phyloP scores from a whole-genome alignment of 2,329 filamentous ascomycete species.

The Ampelomyces quisqualis region DNA sequence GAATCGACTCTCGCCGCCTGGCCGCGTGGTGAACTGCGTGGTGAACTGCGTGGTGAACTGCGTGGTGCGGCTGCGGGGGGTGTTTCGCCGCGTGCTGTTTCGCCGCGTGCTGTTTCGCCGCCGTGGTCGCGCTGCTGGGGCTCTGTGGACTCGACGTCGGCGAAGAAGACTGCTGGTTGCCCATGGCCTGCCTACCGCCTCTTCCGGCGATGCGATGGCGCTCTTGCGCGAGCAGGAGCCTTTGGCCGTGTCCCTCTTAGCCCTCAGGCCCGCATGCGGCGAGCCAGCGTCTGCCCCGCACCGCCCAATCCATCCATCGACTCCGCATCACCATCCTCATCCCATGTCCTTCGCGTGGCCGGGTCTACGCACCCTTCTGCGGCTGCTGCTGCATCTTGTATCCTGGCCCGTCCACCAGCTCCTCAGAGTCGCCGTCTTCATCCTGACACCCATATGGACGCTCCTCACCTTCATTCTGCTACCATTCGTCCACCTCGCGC shows the following conservation, averaged over 20 bases:
- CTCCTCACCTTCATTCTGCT: slow-evolving; percentile 52
- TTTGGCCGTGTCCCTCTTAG: slow-evolving; percentile 2
- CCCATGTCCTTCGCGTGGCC: no score
- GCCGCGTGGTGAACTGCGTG: slow-evolving; percentile 31
- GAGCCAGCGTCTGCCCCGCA: no score
- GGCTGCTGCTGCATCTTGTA: slow-evolving; percentile 38
- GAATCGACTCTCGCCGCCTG: slow-evolving; percentile 45
- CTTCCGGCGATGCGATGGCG: not conserved
- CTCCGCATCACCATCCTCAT: slow-evolving; percentile 1
- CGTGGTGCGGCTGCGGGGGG: slow-evolving; percentile 46
- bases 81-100: slow-evolving; percentile 16
- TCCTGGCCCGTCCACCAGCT: slow-evolving; percentile 45
- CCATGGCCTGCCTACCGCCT: slow-evolving; percentile 24
- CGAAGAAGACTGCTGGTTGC: slow-evolving; percentile 35
- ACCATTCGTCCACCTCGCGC: slow-evolving; percentile 52
- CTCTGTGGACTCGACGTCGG: slow-evolving; percentile 27
- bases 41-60: slow-evolving; percentile 8
- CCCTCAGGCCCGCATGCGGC: slow-evolving; percentile 19
- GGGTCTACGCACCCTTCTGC: slow-evolving; percentile 31
- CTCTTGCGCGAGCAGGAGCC: slow-evolving; percentile 2
- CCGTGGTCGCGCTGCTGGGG: slow-evolving; percentile 18
- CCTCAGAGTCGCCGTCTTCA: slow-evolving; percentile 41
- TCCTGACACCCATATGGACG: slow-evolving; percentile 52
- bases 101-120: slow-evolving; percentile 8
- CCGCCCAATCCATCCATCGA: slow-evolving; percentile 21